Evolutionary conservation across 129 eudicot species (phyloP), one percentile per base, ranked within the genome.

Genomic region (Artemisia annua): DNA sequence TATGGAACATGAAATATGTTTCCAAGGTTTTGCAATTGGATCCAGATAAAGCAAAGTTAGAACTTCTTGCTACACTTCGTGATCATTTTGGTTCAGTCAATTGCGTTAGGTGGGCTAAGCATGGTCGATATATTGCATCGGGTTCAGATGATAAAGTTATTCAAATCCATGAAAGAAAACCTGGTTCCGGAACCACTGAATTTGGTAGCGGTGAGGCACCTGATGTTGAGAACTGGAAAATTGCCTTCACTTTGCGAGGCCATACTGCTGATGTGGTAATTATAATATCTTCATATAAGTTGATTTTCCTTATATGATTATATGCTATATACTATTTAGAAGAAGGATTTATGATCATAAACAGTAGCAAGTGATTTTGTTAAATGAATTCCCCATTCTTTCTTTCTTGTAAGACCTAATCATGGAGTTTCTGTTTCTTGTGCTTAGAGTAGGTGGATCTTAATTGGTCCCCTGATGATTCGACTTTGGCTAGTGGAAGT

Each of bases 231-330:
- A 95, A 95, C 64, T 95, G 99, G 99, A 95, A 95, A 78, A 89
- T 90, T 73, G 73, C 88, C 35, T 86, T 88, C 79, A 95, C 99
- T 63, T 65, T 95, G 82, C 86, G 97, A 82, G 99, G 99, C 66
- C 99, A 95, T 89, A 90, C 99, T 18, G 99, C 99, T 0, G 99
- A 95, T 64, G 99, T 95, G 99, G 99, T 95, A 94, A 90, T 88
- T 46, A 48, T 39, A 39, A 39, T 39, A 0, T 3, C 49, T 63
- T 16, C 18, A 4, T 26, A 12, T 14, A 44, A 54, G 7, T 66
- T 66, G 43, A 48, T 1, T 51, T 22, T 57, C 2, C n/a, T n/a
- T 9, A 18, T 0, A n/a, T n/a, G 7, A 48, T 4, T 4, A 8
- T 39, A 39, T 39, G 2, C 46, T 39, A 39, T 8, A 39, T 39